A percentile compares a stretch with the other conserved stretches of the same genome.
These are phyloP conservation scores for Fraxinus baroniana DNA, from an alignment of 305 asterid genomes.

Conservation along the genomic window DNA sequence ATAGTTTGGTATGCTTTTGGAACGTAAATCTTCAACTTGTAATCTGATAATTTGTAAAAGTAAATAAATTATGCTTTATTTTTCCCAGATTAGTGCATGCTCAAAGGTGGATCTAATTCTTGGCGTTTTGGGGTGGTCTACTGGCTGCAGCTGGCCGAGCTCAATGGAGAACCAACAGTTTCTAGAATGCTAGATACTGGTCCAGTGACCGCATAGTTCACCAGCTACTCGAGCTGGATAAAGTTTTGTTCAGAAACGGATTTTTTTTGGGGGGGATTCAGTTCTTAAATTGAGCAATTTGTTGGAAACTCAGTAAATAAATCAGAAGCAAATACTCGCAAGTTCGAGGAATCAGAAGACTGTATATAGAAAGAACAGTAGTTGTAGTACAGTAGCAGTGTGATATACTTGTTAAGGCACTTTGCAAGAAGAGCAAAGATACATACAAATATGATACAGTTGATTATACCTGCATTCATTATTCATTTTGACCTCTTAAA, in stretches of 20 bases:
- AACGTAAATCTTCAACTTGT: neutral
- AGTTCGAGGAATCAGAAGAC: constrained; percentile 34
- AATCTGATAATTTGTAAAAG: neutral
- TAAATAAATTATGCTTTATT: neutral
- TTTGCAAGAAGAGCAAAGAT: neutral
- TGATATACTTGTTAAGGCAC: constrained; percentile 40
- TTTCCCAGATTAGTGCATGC: constrained; percentile 60
- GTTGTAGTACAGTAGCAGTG: constrained; percentile 28
- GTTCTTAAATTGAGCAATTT: neutral
- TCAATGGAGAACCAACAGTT: constrained; percentile 47
- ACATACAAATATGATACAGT: neutral
- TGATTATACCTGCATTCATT: constrained; percentile 13
- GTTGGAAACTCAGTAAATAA: constrained; percentile 35
- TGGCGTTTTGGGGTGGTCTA: constrained; percentile 91
- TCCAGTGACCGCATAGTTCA: constrained; percentile 28
- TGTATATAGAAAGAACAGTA: constrained; percentile 57
- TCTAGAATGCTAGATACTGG: constrained; percentile 53
- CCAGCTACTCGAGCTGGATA: constrained; percentile 38
- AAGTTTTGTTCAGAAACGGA: constrained; percentile 49
- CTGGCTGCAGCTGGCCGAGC: constrained; percentile 91
- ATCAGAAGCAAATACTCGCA: constrained; percentile 31
- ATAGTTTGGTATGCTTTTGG: constrained; percentile 59
- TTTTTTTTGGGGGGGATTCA: constrained; percentile 5
- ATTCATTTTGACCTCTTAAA: neutral
- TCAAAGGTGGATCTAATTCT: constrained; percentile 69